Base-by-base conservation (phyloP, 2,329 filamentous ascomycete genomes). In the Aureobasidium vineae region DNA sequence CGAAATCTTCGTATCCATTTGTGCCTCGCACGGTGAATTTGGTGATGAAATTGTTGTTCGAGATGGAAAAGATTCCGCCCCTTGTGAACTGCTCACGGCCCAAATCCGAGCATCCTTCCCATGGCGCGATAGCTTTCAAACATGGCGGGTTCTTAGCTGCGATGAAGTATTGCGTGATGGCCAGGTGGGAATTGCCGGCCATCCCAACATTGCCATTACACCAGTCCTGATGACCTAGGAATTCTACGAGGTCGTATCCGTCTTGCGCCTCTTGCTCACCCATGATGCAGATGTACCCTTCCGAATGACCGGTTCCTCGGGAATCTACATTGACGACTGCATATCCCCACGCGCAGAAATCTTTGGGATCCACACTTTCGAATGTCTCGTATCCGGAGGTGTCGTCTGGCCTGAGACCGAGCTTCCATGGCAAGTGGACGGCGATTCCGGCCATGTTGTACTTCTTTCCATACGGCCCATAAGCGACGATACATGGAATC, bases 101-200 rank as follows among this genome's bases (percentile, higher is more conserved):
- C 3, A 82, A 69, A 68, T 84, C 82, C 0, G 76, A 76, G 45
- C 73, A 77, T 13, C 79, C 81, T 70, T 84, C 82, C 80, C 80
- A 81, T 52, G 74, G 83, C 0, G 79, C 80, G 41, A 83, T 80
- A 0, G 76, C 75, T n/a, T 75, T 74, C 5, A 82, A 73, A 15
- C 73, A 75, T 0, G 80, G 80, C 10, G 81, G 80, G 21, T 76
- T 72, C 49, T 77, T 70, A 0, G 78, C 73, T 0, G 79, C 80
- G 15, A 81, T 75, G 56, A 78, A 78, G 72, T 71, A 74, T 66
- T 82, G 79, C 0, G 75, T 73, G 43, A 76, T 79, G 0, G 79
- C 79, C 8, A 82, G 74, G 5, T 75, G 74, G 0, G 78, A 80
- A 66, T 82, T 82, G 0, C 81, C 81, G 0, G 78, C 77, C 72